A percentile compares a stretch with the other conserved stretches of the same genome.
Conservation (phyloP, 2,329 filamentous ascomycete genomes). For the Paecilomyces sp. region DNA sequence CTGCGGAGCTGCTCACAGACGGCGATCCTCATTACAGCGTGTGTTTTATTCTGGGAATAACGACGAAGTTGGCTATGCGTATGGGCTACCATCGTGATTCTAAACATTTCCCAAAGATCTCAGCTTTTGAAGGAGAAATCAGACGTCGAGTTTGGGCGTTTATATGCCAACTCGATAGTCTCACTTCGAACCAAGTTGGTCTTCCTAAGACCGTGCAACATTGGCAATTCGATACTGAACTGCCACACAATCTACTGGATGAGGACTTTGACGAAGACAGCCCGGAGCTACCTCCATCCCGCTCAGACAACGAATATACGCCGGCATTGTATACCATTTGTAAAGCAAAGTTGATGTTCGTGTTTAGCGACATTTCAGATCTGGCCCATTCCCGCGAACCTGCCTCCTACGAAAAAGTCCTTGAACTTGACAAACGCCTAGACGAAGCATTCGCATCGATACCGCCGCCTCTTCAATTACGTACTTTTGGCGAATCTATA, state of each 20-base stretch:
- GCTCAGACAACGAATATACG: constrained; percentile 48
- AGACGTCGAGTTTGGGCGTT: constrained; percentile 31
- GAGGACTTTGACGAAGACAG: constrained; percentile 50
- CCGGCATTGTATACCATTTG: constrained; percentile 28
- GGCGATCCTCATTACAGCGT: constrained; percentile 42
- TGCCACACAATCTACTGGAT: constrained; percentile 53
- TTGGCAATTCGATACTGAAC: constrained; percentile 51
- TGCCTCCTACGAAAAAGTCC: constrained; percentile 22
- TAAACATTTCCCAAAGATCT: constrained; percentile 43
- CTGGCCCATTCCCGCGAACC: constrained; percentile 21
- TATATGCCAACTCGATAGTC: constrained; percentile 47
- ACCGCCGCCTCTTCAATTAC: constrained; percentile 7
- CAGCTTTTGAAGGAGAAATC: constrained; percentile 50
- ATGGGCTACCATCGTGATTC: constrained; percentile 55
- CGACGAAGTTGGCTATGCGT: constrained; percentile 50
- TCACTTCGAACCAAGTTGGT: constrained; percentile 57
- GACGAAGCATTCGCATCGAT: constrained; percentile 13
- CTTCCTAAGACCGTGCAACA: constrained; percentile 53
- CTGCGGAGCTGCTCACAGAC: constrained; percentile 23
- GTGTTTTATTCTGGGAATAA: constrained; percentile 45
- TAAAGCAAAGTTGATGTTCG: constrained; percentile 21
- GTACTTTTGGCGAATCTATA: constrained; percentile 24
- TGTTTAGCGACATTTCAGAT: constrained; percentile 25
- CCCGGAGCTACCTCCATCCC: constrained; percentile 42
- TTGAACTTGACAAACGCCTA: constrained; percentile 22